Conservation (phyloP, 352 stramenopile genomes). For the Saprolegnia diclina region DNA sequence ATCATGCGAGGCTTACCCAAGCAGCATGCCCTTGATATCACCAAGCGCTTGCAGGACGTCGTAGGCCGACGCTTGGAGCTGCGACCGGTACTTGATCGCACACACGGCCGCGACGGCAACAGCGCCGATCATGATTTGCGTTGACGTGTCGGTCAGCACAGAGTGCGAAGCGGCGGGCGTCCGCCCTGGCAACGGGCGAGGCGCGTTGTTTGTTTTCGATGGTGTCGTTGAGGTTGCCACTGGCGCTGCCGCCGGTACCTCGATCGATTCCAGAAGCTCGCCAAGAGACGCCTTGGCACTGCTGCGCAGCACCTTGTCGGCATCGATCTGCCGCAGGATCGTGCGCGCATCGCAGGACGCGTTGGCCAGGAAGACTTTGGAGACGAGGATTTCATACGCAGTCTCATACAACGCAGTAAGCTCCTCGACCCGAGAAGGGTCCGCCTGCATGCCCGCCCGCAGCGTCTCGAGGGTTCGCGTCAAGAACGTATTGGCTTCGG, state of each 20-base stretch:
- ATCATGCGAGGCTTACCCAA: slow-evolving; percentile 7
- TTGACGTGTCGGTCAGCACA: slow-evolving; percentile 8
- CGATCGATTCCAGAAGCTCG: neutral
- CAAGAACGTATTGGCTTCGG: slow-evolving; percentile 9
- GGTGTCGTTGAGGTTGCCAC: neutral
- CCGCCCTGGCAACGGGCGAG: neutral
- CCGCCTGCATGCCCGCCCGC: neutral
- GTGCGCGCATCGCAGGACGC: neutral
- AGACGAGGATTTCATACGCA: slow-evolving; percentile 5
- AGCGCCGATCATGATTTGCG: slow-evolving; percentile 17
- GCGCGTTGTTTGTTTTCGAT: neutral
- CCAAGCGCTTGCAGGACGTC: slow-evolving; percentile 14
- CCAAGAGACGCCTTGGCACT: neutral
- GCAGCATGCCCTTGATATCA: slow-evolving; percentile 22
- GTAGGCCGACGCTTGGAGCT: slow-evolving; percentile 10
- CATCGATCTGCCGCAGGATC: neutral
- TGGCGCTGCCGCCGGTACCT: slow-evolving; percentile 6
- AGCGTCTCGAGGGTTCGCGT: slow-evolving; percentile 8
- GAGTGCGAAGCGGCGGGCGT: neutral
- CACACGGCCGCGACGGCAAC: slow-evolving; percentile 21
- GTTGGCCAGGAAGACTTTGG: slow-evolving; percentile 20
- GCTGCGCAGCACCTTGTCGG: neutral
- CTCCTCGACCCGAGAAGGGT: neutral
- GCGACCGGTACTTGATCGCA: slow-evolving; percentile 26
- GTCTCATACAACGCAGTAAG: slow-evolving; percentile 2